Evolutionary conservation across 805 yeast species (phyloP).

Genomic region (Saccharomycopsis fodiens): DNA sequence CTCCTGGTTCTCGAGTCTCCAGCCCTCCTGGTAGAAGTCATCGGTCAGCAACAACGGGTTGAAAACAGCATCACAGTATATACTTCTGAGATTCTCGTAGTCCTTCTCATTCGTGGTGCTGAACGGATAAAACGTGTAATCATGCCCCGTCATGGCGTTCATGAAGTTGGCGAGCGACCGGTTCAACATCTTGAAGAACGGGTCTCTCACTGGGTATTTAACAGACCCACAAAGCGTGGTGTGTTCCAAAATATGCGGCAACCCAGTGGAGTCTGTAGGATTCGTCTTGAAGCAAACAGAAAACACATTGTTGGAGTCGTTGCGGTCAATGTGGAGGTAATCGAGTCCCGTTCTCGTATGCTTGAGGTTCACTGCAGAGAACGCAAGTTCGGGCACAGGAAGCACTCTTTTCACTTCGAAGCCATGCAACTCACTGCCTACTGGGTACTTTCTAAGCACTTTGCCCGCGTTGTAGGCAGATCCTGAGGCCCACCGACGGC

Average conservation of each 20-base stretch:
- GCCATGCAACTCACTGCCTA: constrained; percentile 59
- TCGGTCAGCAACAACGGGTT: constrained; percentile 69
- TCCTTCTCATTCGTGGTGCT: constrained; percentile 86
- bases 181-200: constrained; percentile 94
- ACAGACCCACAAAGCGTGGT: constrained; percentile 92
- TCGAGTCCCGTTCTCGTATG: constrained; percentile 68
- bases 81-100: constrained; percentile 74
- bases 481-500: not conserved
- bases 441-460: constrained; percentile 46
- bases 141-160: constrained; percentile 99
- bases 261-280: constrained; percentile 92
- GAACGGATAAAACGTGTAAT: constrained; percentile 92
- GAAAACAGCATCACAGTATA: constrained; percentile 81
- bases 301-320: constrained; percentile 82
- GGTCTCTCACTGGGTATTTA: constrained; percentile 91
- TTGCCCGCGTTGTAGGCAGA: constrained; percentile 27
- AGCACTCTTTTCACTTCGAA: constrained; percentile 56
- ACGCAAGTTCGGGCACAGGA: constrained; percentile 72
- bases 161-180: constrained; percentile 91
- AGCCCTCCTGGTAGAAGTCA: constrained; percentile 93
- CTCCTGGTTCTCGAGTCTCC: constrained; percentile 81
- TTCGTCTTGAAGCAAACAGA: constrained; percentile 86
- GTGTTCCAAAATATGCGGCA: constrained; percentile 94
- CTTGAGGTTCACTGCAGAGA: constrained; percentile 66
- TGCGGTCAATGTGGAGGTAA: constrained; percentile 80